Evolutionary conservation across 2,329 filamentous ascomycete species (phyloP), one percentile per base, ranked within the genome.

Genomic region (Hortaea sp.): DNA sequence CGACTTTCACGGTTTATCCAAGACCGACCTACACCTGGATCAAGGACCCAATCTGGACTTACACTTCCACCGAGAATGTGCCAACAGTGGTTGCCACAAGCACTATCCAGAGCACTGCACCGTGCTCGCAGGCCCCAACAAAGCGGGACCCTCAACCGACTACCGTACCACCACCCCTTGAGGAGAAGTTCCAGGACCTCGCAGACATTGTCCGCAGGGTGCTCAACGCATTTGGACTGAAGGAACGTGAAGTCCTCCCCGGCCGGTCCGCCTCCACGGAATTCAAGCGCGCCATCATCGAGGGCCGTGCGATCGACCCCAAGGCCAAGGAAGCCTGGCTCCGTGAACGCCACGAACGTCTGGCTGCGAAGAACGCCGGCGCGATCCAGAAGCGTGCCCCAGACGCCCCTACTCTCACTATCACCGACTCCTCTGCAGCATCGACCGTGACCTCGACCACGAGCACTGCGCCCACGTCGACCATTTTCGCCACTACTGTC

Each of bases 331-430:
- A 49, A 38, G 42, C 41, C 12, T 55, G 46, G 32, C 42, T 60
- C 30, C 45, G 50, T 12, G 57, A 59, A 45, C 48, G 61, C 7
- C 47, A 46, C 20, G 55, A 42, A 13, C 29, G 30, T n/a, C 49
- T 55, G 11, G 46, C 42, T n/a, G 32, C 32, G 32, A 9, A 35
- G n/a, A 35, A 35, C 32, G 32, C 32, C 32, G 32, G 9, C 7
- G 32, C 2, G 32, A 31, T 61, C n/a, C 52, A 51, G 20, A 58
- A 55, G 47, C 63, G 66, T 35, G 62, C 62, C 42, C 65, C 65
- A 1, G 66, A 69, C 41, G 53, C 53, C 37, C 58, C 62, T 31
- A 62, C 61, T 6, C 51, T 65, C 29, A 58, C 58, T 2, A 52
- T 64, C 20, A 67, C 63, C 5, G 55, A 52, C 27, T 56, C 45